These are phyloP conservation scores for Candida stauntonica DNA, from an alignment of 805 yeast genomes.

Conservation along the genomic window DNA sequence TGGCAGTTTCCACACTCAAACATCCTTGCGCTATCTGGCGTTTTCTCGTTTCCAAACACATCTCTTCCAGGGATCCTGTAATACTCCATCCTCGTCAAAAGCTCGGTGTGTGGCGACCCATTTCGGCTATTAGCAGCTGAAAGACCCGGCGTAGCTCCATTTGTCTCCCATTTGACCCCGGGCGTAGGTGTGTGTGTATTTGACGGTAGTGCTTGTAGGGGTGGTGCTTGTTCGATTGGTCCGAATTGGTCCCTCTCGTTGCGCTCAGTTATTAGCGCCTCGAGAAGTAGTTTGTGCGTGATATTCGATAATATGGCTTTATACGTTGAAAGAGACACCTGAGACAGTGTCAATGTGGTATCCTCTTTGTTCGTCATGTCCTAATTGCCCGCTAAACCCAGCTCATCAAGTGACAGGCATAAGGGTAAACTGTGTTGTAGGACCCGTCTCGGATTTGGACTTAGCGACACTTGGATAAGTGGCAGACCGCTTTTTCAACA, in stretches of 20 bases:
- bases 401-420: too few species aligned
- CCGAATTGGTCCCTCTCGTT: slow-evolving; percentile 13
- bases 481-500: too few species aligned
- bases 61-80: slow-evolving; percentile 29
- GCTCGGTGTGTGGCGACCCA: slow-evolving; percentile 19
- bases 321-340: slow-evolving; percentile 7
- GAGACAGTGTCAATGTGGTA: slow-evolving; percentile 8
- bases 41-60: slow-evolving; percentile 47
- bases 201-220: slow-evolving; percentile 5
- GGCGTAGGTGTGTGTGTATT: slow-evolving; percentile 4
- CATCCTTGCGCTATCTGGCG: slow-evolving; percentile 51
- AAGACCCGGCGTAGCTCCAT: slow-evolving; percentile 6
- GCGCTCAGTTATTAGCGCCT: slow-evolving; percentile 13
- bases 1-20: slow-evolving; percentile 79
- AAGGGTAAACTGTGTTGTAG: too few species aligned
- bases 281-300: slow-evolving; percentile 14
- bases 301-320: slow-evolving; percentile 5
- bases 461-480: not conserved
- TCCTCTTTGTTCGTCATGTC: not conserved
- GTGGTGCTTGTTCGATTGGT: slow-evolving; percentile 11
- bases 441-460: not conserved
- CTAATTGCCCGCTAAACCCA: too few species aligned
- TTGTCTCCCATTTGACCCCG: slow-evolving; percentile 7
- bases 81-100: slow-evolving; percentile 18
- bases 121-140: slow-evolving; percentile 12